Conservation (phyloP, 768 basidiomycete genomes). For the Amanita thiersii region DNA sequence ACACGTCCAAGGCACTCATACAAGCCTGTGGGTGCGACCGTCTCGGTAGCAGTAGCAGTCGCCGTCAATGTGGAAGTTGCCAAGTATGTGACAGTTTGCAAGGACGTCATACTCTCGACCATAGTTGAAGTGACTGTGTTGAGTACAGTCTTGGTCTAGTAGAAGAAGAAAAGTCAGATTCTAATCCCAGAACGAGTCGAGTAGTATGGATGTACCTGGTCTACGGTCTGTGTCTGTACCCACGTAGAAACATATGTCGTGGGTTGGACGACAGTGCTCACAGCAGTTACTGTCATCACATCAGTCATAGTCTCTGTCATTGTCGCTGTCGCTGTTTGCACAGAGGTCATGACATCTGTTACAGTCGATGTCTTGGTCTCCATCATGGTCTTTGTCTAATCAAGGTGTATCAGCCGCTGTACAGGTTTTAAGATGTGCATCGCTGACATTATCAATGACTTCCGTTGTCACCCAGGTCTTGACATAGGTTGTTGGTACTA, state of each 20-base stretch:
- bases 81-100: constrained; percentile 44
- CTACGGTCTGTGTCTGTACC: constrained; percentile 47
- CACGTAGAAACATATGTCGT: constrained; percentile 50
- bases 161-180: constrained; percentile 6
- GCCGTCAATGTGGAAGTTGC: constrained; percentile 37
- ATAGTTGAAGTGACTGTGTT: constrained; percentile 48
- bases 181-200: background rate
- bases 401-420: constrained; percentile 3
- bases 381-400: constrained; percentile 48
- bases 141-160: constrained; percentile 50
- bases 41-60: constrained; percentile 37
- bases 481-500: constrained; percentile 51
- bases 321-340: constrained; percentile 51
- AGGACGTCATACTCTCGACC: constrained; percentile 36
- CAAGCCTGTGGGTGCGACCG: constrained; percentile 42
- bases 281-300: constrained; percentile 41
- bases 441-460: constrained; percentile 51
- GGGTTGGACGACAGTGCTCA: constrained; percentile 45
- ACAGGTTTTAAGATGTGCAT: background rate
- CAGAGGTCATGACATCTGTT: constrained; percentile 44
- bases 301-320: constrained; percentile 37
- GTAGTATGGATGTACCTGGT: constrained; percentile 38
- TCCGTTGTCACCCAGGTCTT: constrained; percentile 44
- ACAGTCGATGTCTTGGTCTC: constrained; percentile 41
- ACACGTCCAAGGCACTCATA: constrained; percentile 46